Percentiles rank a stretch among this genome's conserved stretches.
Evolutionary conservation across 352 stramenopile genomes (phyloP).

Genomic region (Phytophthora kernoviae): DNA sequence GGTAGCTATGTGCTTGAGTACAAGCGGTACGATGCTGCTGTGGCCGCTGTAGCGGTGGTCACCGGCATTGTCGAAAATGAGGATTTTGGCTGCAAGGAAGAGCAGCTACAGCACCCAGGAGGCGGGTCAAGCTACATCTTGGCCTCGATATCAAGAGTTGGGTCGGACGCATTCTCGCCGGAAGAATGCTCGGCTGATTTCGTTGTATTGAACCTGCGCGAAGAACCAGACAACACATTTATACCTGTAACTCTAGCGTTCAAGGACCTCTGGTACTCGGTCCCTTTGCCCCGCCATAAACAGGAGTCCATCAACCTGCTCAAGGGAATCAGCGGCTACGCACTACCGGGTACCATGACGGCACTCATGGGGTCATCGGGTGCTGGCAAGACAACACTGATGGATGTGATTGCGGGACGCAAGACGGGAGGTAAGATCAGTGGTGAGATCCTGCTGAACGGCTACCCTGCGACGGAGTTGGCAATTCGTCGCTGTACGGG

Average conservation of each 20-base stretch:
- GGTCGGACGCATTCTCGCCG: background rate
- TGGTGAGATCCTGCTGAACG: conserved; percentile 58
- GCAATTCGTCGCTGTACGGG: conserved; percentile 38
- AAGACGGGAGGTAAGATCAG: conserved; percentile 78
- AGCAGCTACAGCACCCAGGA: conserved; percentile 5
- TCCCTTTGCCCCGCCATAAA: conserved; percentile 16
- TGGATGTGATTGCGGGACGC: conserved; percentile 74
- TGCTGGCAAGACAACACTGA: conserved; percentile 73
- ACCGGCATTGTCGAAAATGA: conserved; percentile 7
- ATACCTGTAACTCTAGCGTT: conserved; percentile 39
- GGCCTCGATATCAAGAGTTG: conserved; percentile 15
- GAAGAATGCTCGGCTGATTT: conserved; percentile 4
- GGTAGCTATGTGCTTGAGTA: conserved; percentile 31
- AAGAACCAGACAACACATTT: conserved; percentile 15
- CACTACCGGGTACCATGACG: conserved; percentile 42
- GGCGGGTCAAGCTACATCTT: conserved; percentile 14
- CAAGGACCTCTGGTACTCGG: conserved; percentile 38
- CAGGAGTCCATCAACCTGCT: conserved; percentile 65
- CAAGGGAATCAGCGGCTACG: conserved; percentile 63
- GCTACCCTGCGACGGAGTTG: conserved; percentile 27
- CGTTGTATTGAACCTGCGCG: conserved; percentile 16
- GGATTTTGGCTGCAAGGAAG: conserved; percentile 9
- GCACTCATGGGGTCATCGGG: conserved; percentile 61
- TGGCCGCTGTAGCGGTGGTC: conserved; percentile 12
- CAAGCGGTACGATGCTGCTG: conserved; percentile 29